Evolutionary conservation across 345 rosid species (phyloP).

Genomic region (Tarenaya hassleriana): DNA sequence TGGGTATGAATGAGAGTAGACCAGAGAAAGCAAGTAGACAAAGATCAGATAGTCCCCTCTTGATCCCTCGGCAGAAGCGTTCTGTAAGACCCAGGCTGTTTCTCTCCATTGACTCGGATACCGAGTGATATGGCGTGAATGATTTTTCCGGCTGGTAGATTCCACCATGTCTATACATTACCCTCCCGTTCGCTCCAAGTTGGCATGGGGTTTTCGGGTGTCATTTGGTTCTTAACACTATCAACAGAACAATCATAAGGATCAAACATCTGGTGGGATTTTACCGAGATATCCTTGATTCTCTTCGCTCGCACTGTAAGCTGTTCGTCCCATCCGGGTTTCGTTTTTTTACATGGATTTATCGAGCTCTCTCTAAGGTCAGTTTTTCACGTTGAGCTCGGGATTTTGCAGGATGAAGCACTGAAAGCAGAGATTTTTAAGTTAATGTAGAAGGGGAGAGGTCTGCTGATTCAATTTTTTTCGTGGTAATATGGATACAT

Average conservation of each 20-base stretch:
- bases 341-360: no score
- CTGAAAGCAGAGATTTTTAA: no score
- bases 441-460: no score
- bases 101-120: conserved; percentile 67
- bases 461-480: no score
- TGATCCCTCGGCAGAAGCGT: conserved; percentile 80
- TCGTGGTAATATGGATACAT: no score
- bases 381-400: no score
- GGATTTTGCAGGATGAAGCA: no score
- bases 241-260: conserved; percentile 12
- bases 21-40: conserved; percentile 54
- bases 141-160: conserved; percentile 15
- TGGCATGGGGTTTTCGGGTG: conserved; percentile 9
- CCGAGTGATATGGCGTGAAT: conserved; percentile 38
- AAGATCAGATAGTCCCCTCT: conserved; percentile 67
- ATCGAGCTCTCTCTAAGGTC: background rate
- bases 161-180: conserved; percentile 16
- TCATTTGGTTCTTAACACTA: conserved; percentile 4
- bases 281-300: conserved; percentile 5
- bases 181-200: background rate
- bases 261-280: conserved; percentile 7
- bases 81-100: conserved; percentile 67
- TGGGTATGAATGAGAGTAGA: conserved; percentile 63
- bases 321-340: background rate
- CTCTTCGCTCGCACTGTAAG: conserved; percentile 11